A percentile compares a stretch with the other conserved stretches of the same genome.
These are phyloP conservation scores for Gentiana dahurica DNA, from an alignment of 257 asterid genomes.

Conservation along the genomic window DNA sequence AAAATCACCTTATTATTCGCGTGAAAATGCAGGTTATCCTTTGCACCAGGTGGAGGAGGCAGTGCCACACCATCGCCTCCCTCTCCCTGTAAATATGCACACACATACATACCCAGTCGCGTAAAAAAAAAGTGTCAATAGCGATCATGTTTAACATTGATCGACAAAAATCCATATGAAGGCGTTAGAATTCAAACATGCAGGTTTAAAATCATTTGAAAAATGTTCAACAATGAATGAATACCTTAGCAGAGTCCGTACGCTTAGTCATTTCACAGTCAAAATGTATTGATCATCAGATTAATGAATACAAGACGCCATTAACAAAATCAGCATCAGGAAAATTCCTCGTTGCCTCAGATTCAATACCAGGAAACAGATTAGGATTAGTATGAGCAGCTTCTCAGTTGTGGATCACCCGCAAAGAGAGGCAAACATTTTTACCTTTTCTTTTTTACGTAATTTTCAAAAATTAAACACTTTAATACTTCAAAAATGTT, in stretches of 20 bases:
- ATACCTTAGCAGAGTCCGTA: conserved; percentile 43
- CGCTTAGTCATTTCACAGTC: conserved; percentile 40
- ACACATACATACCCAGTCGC: neutral
- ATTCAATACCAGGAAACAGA: conserved; percentile 10
- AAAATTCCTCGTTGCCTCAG: conserved; percentile 10
- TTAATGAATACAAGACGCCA: conserved; percentile 16
- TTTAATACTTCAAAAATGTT: too few relatives aligned
- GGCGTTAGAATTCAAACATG: neutral
- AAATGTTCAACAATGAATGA: neutral
- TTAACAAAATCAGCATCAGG: conserved; percentile 33
- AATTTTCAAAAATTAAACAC: neutral
- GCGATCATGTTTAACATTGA: conserved; percentile 2
- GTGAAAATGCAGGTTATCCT: conserved; percentile 20
- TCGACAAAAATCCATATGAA: neutral
- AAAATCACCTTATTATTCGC: conserved; percentile 62
- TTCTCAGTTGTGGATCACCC: conserved; percentile 16
- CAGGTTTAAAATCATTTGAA: neutral
- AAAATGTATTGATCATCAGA: conserved; percentile 12
- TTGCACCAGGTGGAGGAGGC: conserved; percentile 40
- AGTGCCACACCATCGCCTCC: conserved; percentile 26
- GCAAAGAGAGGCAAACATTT: conserved; percentile 12
- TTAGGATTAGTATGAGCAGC: conserved; percentile 2
- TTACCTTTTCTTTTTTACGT: neutral
- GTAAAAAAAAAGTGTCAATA: neutral
- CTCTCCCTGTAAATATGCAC: conserved; percentile 43